Evolutionary conservation across 176 grass and related monocot species (phyloP).

Genomic region (Luzula sylvatica): DNA sequence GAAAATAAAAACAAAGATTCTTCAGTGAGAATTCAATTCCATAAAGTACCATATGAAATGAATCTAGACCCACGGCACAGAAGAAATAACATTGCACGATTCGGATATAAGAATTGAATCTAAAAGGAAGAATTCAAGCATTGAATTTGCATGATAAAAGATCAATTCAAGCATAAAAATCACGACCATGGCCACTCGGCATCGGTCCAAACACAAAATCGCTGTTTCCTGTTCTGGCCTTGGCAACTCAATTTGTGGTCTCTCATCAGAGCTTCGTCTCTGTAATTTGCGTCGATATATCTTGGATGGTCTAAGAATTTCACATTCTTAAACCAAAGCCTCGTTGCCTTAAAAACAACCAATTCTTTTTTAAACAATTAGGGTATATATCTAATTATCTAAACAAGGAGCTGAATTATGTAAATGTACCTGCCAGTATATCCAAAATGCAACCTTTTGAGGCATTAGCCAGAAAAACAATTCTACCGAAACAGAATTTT

Average conservation of each 20-base stretch:
- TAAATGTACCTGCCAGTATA: constrained; percentile 78
- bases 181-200: constrained; percentile 84
- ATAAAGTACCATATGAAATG: too few species aligned
- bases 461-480: constrained; percentile 92
- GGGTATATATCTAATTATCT: too few species aligned
- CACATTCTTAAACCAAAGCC: constrained; percentile 75
- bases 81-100: too few species aligned
- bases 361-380: too few species aligned
- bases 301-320: constrained; percentile 82
- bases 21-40: too few species aligned
- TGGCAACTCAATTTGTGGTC: constrained; percentile 27
- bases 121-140: too few species aligned
- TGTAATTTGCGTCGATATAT: constrained; percentile 41
- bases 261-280: constrained; percentile 45
- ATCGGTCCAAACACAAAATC: constrained; percentile 69
- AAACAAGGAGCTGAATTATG: background rate
- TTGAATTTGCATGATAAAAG: too few species aligned
- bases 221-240: constrained; percentile 8
- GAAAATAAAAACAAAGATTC: too few species aligned
- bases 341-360: constrained; percentile 48
- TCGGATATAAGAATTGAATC: too few species aligned
- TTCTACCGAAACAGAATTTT: constrained; percentile 34
- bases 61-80: too few species aligned
- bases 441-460: constrained; percentile 81
- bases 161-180: background rate